Evolutionary conservation across 1,139 yeast genomes (phyloP).

Genomic region (Saccharomyces hybrid): DNA sequence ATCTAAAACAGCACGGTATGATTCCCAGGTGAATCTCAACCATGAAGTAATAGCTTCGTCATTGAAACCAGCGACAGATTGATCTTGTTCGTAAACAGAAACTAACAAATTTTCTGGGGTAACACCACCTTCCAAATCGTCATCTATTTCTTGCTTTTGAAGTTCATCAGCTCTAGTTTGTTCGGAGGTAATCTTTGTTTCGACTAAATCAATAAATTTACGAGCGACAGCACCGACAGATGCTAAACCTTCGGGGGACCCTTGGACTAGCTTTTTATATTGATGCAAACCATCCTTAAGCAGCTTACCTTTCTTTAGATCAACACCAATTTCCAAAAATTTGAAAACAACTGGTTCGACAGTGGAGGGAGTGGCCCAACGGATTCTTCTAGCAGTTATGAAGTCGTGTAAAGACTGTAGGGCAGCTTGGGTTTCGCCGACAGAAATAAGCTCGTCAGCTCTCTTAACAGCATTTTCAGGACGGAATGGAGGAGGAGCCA

Average conservation of each 20-base stretch:
- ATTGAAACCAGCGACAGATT: conserved; percentile 58
- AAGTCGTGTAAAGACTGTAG: conserved; percentile 84
- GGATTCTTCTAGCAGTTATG: conserved; percentile 78
- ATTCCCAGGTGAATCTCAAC: conserved; percentile 95
- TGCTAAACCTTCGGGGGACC: conserved; percentile 61
- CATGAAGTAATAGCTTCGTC: conserved; percentile 95
- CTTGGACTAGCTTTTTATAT: conserved; percentile 83
- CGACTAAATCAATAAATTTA: conserved; percentile 67
- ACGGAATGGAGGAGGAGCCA: conserved; percentile 64
- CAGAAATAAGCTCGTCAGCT: conserved; percentile 93
- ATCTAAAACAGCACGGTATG: conserved; percentile 84
- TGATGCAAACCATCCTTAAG: conserved; percentile 95
- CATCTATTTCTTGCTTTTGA: conserved; percentile 37
- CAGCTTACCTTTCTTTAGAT: conserved; percentile 75
- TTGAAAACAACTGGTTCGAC: conserved; percentile 85
- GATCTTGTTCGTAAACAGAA: conserved; percentile 87
- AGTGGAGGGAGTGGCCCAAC: conserved; percentile 71
- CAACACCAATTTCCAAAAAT: conserved; percentile 78
- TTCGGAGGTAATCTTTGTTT: conserved; percentile 79
- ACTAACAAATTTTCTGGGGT: conserved; percentile 86
- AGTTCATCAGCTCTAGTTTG: conserved; percentile 55
- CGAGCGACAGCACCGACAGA: conserved; percentile 78
- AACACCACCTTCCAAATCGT: conserved; percentile 69
- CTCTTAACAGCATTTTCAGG: conserved; percentile 89
- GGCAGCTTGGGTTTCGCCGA: conserved; percentile 84